Evolutionary conservation across 2,329 filamentous ascomycete species (phyloP).

Genomic region (Verticillium nonalfalfae): DNA sequence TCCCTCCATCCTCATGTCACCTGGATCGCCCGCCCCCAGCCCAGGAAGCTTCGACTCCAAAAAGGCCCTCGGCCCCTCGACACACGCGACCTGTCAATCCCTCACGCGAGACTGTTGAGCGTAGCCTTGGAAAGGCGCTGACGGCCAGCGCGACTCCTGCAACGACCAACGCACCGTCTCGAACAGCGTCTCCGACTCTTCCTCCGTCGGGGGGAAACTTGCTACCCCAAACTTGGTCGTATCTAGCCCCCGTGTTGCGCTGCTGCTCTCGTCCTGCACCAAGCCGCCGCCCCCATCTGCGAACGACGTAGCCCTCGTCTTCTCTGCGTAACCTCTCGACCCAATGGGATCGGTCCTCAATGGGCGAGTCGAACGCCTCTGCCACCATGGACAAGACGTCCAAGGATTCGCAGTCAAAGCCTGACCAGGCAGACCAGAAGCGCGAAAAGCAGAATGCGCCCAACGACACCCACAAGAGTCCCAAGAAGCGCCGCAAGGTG

Average conservation of each 20-base stretch:
- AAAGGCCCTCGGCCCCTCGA: not conserved
- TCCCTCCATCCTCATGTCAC: not conserved
- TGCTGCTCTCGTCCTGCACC: conserved; percentile 23
- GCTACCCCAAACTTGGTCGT: not conserved
- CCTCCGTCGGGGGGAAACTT: not conserved
- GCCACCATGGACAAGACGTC: conserved; percentile 25
- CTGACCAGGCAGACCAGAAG: conserved; percentile 21
- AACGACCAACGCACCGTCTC: not conserved
- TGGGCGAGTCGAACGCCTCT: conserved; percentile 27
- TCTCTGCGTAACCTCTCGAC: conserved; percentile 33
- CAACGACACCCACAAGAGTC: conserved; percentile 44
- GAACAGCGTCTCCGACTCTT: too few relatives aligned
- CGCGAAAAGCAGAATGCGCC: conserved; percentile 15
- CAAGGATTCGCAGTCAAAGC: conserved; percentile 29
- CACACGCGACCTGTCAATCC: not conserved
- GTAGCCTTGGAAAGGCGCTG: not conserved
- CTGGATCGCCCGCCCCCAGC: not conserved
- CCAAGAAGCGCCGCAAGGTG: conserved; percentile 82
- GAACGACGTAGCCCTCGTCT: conserved; percentile 24
- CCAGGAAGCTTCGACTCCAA: not conserved
- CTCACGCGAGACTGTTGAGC: not conserved
- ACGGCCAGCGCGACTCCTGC: not conserved
- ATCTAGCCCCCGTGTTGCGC: not conserved
- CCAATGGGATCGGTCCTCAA: conserved; percentile 33
- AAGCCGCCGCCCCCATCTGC: conserved; percentile 28